Evolutionary conservation across 768 basidiomycete genomes (phyloP).

Genomic region (Leccinellum albellum): DNA sequence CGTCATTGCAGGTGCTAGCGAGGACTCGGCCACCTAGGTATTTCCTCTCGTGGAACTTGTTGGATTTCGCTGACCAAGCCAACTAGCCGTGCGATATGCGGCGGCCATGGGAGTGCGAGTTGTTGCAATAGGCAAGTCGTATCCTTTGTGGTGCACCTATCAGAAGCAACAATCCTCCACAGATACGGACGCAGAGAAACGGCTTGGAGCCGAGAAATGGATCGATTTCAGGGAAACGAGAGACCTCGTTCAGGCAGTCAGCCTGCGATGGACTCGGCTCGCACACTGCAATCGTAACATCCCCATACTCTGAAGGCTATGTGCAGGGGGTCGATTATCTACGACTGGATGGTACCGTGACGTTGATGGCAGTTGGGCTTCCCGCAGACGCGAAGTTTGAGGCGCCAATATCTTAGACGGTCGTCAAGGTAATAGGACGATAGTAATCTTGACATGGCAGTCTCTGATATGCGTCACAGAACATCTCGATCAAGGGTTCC

Average conservation of each 20-base stretch:
- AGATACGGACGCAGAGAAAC: slow-evolving; percentile 76
- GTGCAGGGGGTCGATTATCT: slow-evolving; percentile 70
- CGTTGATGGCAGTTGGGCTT: slow-evolving; percentile 75
- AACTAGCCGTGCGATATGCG: slow-evolving; percentile 77
- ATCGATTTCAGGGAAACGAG: slow-evolving; percentile 72
- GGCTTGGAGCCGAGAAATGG: slow-evolving; percentile 71
- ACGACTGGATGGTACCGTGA: slow-evolving; percentile 63
- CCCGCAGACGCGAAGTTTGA: slow-evolving; percentile 56
- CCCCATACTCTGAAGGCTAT: slow-evolving; percentile 43
- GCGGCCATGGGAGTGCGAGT: slow-evolving; percentile 72
- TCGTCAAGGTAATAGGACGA: slow-evolving; percentile 44
- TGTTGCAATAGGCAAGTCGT: slow-evolving; percentile 57
- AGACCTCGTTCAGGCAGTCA: slow-evolving; percentile 64
- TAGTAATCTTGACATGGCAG: background rate
- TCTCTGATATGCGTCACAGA: slow-evolving; percentile 16
- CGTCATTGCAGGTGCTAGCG: slow-evolving; percentile 74
- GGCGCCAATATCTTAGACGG: slow-evolving; percentile 69
- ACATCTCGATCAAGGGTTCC: slow-evolving; percentile 28
- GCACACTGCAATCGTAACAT: slow-evolving; percentile 63
- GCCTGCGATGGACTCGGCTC: slow-evolving; percentile 67
- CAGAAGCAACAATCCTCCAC: background rate
- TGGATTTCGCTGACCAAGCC: background rate
- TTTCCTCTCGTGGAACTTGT: no score
- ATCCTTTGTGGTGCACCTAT: background rate
- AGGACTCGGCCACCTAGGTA: slow-evolving; percentile 79